A percentile compares a stretch with the other conserved stretches of the same genome.
These are phyloP conservation scores for Trichoderma sp. DNA, from an alignment of 2,329 filamentous ascomycete species.

Conservation along the genomic window DNA sequence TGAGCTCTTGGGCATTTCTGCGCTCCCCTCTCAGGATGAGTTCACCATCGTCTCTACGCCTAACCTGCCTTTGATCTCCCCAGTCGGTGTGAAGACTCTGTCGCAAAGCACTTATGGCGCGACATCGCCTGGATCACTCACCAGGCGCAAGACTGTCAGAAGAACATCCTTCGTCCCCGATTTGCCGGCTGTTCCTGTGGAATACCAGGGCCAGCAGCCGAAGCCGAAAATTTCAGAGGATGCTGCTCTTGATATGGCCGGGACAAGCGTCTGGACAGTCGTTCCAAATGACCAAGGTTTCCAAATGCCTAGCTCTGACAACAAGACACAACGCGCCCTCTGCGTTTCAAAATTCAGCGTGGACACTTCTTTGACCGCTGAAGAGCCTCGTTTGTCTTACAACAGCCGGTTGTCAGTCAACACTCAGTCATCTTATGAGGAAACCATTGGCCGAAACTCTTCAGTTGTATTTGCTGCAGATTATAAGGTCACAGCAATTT, in stretches of 20 bases:
- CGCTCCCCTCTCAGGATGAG: background rate
- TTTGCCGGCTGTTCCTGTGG: slow-evolving; percentile 5
- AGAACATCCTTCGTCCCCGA: slow-evolving; percentile 11
- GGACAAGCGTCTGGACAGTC: background rate
- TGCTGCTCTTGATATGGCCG: background rate
- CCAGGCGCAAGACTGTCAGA: slow-evolving; percentile 1
- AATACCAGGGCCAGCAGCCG: background rate
- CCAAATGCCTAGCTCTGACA: background rate
- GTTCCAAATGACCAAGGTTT: slow-evolving; percentile 5
- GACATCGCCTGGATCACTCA: slow-evolving; percentile 5
- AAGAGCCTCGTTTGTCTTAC: slow-evolving; percentile 17
- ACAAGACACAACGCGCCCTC: slow-evolving; percentile 1
- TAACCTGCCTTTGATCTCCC: background rate
- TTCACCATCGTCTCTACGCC: background rate
- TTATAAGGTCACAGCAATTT: background rate
- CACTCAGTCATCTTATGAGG: slow-evolving; percentile 25
- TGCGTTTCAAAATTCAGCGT: slow-evolving; percentile 34
- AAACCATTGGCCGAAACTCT: slow-evolving; percentile 46
- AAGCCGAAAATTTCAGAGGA: background rate
- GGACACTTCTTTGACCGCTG: slow-evolving; percentile 26
- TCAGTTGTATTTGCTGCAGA: slow-evolving; percentile 44
- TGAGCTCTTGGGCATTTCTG: background rate
- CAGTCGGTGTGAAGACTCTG: background rate
- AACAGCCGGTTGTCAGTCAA: slow-evolving; percentile 4
- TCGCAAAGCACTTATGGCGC: background rate